phyloP scores from a whole-genome alignment of 495 filamentous ascomycete genomes.

The Emericellopsis terricola region DNA sequence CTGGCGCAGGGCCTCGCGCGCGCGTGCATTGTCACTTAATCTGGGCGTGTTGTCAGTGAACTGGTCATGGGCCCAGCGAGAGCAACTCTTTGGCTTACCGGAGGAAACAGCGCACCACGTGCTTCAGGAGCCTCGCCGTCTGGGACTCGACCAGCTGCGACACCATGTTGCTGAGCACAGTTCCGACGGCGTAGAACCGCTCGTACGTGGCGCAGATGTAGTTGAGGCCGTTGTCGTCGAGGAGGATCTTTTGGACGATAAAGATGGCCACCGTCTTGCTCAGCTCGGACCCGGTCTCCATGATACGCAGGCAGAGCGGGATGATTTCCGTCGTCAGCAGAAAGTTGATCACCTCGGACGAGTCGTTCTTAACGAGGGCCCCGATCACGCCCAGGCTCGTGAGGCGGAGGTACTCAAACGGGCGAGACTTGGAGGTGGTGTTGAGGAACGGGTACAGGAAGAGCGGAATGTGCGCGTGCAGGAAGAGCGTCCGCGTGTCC shows the following conservation, averaged over 20 bases:
- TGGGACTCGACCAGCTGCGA: constrained; percentile 93
- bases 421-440: constrained; percentile 93
- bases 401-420: constrained; percentile 94
- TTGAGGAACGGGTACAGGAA: constrained; percentile 98
- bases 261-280: constrained; percentile 99
- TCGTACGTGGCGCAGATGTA: constrained; percentile 99
- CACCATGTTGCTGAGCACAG: constrained; percentile 97
- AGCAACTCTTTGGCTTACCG: constrained; percentile 34
- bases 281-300: constrained; percentile 97
- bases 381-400: constrained; percentile 98
- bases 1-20: constrained; percentile 86
- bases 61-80: background rate
- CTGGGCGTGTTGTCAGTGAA: constrained; percentile 20
- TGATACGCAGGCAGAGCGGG: constrained; percentile 90
- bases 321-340: constrained; percentile 98
- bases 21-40: constrained; percentile 88
- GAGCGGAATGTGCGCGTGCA: constrained; percentile 94
- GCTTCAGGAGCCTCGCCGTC: constrained; percentile 88
- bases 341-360: constrained; percentile 96
- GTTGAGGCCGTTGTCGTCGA: constrained; percentile 91
- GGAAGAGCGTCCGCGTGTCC: constrained; percentile 81
- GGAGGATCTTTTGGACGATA: constrained; percentile 98
- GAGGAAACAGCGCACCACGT: constrained; percentile 94
- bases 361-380: constrained; percentile 97
- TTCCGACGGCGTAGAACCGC: constrained; percentile 97